Evolutionary conservation across 2,329 filamentous ascomycete genomes (phyloP), one percentile per base, ranked within the genome.

Genomic region (Zymoseptoria tritici): DNA sequence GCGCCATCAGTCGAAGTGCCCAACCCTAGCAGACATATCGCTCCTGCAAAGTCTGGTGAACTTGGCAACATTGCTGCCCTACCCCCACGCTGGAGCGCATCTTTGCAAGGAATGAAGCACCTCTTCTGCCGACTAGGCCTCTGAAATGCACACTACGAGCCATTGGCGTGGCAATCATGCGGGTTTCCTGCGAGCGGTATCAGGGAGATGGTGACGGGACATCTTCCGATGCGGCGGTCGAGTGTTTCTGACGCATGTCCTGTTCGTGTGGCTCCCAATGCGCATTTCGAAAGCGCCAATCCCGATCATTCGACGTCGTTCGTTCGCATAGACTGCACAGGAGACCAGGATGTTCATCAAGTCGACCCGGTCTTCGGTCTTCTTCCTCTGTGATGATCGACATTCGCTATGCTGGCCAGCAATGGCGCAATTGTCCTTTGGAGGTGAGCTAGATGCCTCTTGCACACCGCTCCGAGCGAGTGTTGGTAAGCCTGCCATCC

Each of bases 41-140:
- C 36, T 42, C 16, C 56, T 56, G 61, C 62, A 64, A 66, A 65
- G 53, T 29, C 7, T 29, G 26, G 26, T 29, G 26, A 29, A 29
- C 26, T 29, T 29, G 26, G 7, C 26, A 5, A 26, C 24, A 16
- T 16, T 42, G 36, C 13, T 16, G 2, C 36, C 16, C 36, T 16
- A 42, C 36, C 11, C 36, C 4, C 22, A 24, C 22, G 22, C 22
- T 24, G 4, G 22, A 4, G 4, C 22, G 22, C 36, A 1, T 16
- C 36, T 11, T 1, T 42, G 36, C 36, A 42, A 16, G 36, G 36
- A 42, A 13, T 42, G 36, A 13, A 42, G 36, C 36, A 42, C 36
- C 36, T 42, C 36, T 16, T 42, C 36, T 42, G 36, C 11, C 36
- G 36, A 42, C 36, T 16, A 16, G 36, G 11, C 36, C 11, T 42